Evolutionary conservation across 192 early-diverging fungal genomes (phyloP), one percentile per base, ranked within the genome.

Genomic region (Podila horticola): DNA sequence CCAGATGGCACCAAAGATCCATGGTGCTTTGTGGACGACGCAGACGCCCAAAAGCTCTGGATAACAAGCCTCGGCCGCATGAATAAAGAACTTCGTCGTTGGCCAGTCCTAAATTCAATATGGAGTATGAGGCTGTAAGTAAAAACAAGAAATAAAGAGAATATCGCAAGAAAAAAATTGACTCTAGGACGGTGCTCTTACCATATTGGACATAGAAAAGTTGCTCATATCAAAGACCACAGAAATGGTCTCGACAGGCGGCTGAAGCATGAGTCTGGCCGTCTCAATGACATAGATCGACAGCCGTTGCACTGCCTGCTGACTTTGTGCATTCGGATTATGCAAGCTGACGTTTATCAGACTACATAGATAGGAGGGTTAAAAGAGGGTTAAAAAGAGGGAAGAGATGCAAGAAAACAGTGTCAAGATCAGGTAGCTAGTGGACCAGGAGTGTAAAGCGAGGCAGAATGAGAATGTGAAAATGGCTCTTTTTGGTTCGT

Each of bases 1-100:
- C 96, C 96, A 97, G 63, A 94, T 82, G 1, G 77, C 77, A 10
- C 77, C 77, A 82, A 97, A 97, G 29, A 97, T 82, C 94, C 95
- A 96, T 38, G 95, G 94, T 2, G 95, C 94, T 71, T 92, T 92
- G 83, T 96, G 92, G 45, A 97, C 89, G 0, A 96, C 85, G 52
- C 90, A 88, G 8, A 87, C 75, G 45, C 95, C 96, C 7, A 97
- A 87, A 19, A 89, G 88, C 73, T 97, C 96, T 6, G 96, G 96
- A 71, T 96, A 97, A 75, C 93, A 95, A 60, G 91, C 91, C 74
- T 96, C 91, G 59, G 96, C 88, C 77, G 89, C 91, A 65, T 85
- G 84, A 45, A 95, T 71, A 20, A 96, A 87, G 67, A 95, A 93
- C 76, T 91, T 91, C 71, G 91, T 84, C 22, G 91, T 92, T 5